These are phyloP conservation scores for Lachnellula occidentalis DNA, from an alignment of 2,329 filamentous ascomycete genomes.

Conservation along the genomic window DNA sequence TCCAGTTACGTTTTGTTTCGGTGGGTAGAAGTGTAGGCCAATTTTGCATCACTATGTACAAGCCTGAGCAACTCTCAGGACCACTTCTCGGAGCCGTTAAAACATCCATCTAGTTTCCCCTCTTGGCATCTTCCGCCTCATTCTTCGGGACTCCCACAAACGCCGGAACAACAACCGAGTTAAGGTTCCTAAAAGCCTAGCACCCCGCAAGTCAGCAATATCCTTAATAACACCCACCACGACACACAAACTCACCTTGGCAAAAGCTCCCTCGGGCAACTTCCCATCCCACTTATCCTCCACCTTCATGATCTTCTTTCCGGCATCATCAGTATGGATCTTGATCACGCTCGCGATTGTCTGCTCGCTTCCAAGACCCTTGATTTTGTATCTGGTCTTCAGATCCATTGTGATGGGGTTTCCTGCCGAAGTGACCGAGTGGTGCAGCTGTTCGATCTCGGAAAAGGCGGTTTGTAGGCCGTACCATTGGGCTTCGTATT, in stretches of 20 bases:
- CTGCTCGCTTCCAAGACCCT: slow-evolving; percentile 47
- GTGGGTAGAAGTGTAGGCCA: too few relatives aligned
- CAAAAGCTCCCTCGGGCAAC: slow-evolving; percentile 43
- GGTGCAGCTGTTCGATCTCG: slow-evolving; percentile 49
- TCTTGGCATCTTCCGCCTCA: slow-evolving; percentile 45
- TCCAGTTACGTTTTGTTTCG: too few relatives aligned
- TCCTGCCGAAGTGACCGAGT: slow-evolving; percentile 47
- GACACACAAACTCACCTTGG: slow-evolving; percentile 41
- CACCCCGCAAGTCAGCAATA: slow-evolving; percentile 30
- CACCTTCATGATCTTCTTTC: slow-evolving; percentile 42
- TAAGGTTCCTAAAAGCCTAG: slow-evolving; percentile 47
- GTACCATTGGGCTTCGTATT: slow-evolving; percentile 48
- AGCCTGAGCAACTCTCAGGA: too few relatives aligned
- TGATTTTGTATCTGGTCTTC: slow-evolving; percentile 47
- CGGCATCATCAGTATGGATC: slow-evolving; percentile 38
- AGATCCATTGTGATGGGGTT: slow-evolving; percentile 57
- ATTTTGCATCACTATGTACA: too few relatives aligned
- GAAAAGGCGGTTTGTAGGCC: slow-evolving; percentile 53
- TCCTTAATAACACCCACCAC: slow-evolving; percentile 32
- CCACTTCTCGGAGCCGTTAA: too few relatives aligned
- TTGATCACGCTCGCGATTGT: slow-evolving; percentile 43
- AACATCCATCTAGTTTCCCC: slow-evolving; percentile 34
- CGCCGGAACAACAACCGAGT: slow-evolving; percentile 45
- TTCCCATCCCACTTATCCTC: slow-evolving; percentile 52
- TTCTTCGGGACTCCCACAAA: slow-evolving; percentile 48